Evolutionary conservation across 2,329 filamentous ascomycete species (phyloP).

Genomic region (Paecilomyces sp.): DNA sequence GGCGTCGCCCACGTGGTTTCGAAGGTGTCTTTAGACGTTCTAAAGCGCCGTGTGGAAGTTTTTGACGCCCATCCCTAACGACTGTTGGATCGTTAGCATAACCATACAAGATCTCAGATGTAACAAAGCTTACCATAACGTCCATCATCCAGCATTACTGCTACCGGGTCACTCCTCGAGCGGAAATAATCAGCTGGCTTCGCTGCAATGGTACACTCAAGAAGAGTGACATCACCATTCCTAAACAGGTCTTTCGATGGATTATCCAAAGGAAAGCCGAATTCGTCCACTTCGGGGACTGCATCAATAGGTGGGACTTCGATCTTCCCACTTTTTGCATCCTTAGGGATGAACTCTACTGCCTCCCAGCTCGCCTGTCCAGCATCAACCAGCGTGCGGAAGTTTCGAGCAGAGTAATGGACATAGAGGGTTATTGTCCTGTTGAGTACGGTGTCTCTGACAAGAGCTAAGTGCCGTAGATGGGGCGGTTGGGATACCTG

Average conservation of each 20-base stretch:
- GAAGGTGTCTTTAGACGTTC: slow-evolving; percentile 4
- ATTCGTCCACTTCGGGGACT: slow-evolving; percentile 33
- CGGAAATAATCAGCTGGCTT: slow-evolving; percentile 26
- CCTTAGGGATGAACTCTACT: slow-evolving; percentile 33
- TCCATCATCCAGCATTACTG: slow-evolving; percentile 19
- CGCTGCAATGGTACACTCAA: slow-evolving; percentile 27
- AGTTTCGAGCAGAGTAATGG: slow-evolving; percentile 49
- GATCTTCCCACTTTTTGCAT: slow-evolving; percentile 21
- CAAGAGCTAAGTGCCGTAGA: slow-evolving; percentile 49
- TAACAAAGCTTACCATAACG: slow-evolving; percentile 19
- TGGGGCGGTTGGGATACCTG: slow-evolving; percentile 52
- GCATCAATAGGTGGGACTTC: slow-evolving; percentile 23
- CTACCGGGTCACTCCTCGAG: slow-evolving; percentile 28
- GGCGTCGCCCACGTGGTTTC: slow-evolving; percentile 6
- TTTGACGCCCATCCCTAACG: slow-evolving; percentile 6
- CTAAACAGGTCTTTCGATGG: slow-evolving; percentile 28
- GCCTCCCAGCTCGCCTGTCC: slow-evolving; percentile 48
- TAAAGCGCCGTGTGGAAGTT: slow-evolving; percentile 5
- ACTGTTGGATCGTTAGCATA: slow-evolving; percentile 7
- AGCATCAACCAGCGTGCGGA: slow-evolving; percentile 45
- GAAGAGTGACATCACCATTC: slow-evolving; percentile 36
- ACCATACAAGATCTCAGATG: not conserved
- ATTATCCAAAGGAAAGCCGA: slow-evolving; percentile 39
- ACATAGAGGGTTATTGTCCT: slow-evolving; percentile 45
- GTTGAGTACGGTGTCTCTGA: slow-evolving; percentile 46